Base-by-base conservation (phyloP, 2,329 filamentous ascomycete genomes). In the Colletotrichum euphorbiae region DNA sequence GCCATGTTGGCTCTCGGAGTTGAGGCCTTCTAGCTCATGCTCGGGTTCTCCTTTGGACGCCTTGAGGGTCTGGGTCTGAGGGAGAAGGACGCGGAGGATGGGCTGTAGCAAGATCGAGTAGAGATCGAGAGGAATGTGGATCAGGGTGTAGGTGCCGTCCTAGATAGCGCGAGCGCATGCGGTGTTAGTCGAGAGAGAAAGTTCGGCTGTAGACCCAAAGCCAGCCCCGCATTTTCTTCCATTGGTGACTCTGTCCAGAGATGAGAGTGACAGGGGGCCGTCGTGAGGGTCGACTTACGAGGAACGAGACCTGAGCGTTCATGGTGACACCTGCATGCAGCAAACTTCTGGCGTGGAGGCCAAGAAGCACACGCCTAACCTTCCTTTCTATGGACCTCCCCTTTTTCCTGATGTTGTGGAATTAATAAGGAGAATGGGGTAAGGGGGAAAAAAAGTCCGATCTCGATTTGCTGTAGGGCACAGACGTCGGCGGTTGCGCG, bases 81-180 rank as follows among this genome's bases (percentile, higher is more conserved):
- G 93, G 62, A 97, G 88, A 51, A 98, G 86, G 43, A 97, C 86
- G 72, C 90, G 90, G n/a, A 98, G 84, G 71, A 98, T 94, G 2
- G 94, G 90, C 75, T 97, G 93, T 15, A 98, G 82, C 73, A 98
- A 93, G 71, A 85, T 87, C 5, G 91, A 84, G 79, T 97, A 91
- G 54, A 96, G 85, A 62, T 90, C 84, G 69, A 97, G 82, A 1
- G 95, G 94, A 67, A 98, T 94, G 78, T 98, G 94, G 75, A 98
- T 93, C 69, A 99, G 85, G 74, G 90, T 93, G 74, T 97, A 89
- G 71, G 90, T 91, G 72, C 93, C 93, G 75, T 97, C 91, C 96
- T 98, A 38, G 28, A 28, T 28, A 28, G 28, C 28, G 28, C 28
- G 28, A 46, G 57, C 48, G 43, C 40, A 54, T 46, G 19, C 17